Base-by-base conservation (phyloP, 106 monocot species). In the Phalaenopsis equestris region DNA sequence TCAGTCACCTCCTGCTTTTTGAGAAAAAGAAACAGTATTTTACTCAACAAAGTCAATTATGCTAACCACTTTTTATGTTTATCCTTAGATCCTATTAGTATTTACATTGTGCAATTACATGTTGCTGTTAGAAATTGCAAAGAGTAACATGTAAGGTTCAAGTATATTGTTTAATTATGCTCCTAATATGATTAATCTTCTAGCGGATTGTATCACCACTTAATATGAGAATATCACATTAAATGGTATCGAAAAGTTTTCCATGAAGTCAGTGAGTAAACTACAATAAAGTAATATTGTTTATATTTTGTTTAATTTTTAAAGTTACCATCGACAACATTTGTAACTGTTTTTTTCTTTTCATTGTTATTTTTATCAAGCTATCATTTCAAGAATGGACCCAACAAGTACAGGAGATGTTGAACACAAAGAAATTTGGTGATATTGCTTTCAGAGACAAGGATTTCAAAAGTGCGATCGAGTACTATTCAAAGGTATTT, bases 331-430 rank as follows among this genome's bases (percentile, higher is more conserved):
- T 70, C 38, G 11, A 14, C 12, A 38, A 21, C 38, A 38, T 3
- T 70, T 10, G 30, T 70, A 42, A 74, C 43, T 74, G 74, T 18
- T 18, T 43, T 30, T 2, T 42, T 74, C 2, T 74, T 18, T 74
- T 74, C 17, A 6, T 43, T 4, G 16, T 55, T 81, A 23, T 55
- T 11, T 45, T 37, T 72, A 5, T 84, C 56, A 86, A 95, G 95
- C 85, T 95, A 47, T 95, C 95, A 56, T 95, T 95, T 87, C 95
- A 95, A 89, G 95, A 95, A 81, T 95, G 95, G 95, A 95, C 95
- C 23, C 95, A 95, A 77, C 95, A 95, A 87, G 95, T 95, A 84
- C 95, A 95, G 84, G 95, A 95, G 81, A 90, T 95, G 90, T 64
- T 95, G 83, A 95, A 92, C 77, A 95, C 95, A 38, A 95, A 95